Percentiles rank a stretch among this genome's conserved stretches.
Conservation (phyloP, 345 rosid species). For the Theobroma cacao region DNA sequence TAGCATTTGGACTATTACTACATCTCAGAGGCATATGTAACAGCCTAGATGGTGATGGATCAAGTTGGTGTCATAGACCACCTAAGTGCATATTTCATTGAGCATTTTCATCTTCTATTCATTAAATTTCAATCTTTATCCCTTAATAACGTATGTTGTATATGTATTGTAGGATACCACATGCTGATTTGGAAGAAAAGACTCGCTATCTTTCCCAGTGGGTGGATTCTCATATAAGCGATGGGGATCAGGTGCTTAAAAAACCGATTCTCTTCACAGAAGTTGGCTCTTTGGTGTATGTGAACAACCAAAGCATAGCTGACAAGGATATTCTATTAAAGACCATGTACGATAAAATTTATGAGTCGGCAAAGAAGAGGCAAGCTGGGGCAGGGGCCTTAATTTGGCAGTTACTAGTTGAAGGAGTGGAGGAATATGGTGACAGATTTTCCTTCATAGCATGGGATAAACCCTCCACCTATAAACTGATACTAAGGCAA, state of each 20-base stretch:
- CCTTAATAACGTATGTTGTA: background rate
- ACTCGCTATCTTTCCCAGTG: conserved; percentile 8
- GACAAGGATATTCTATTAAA: conserved; percentile 19
- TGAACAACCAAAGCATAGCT: background rate
- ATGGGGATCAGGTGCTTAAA: conserved; percentile 7
- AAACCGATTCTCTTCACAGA: conserved; percentile 14
- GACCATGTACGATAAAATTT: conserved; percentile 7
- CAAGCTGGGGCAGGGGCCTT: conserved; percentile 19
- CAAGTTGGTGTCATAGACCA: background rate
- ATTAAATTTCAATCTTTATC: background rate
- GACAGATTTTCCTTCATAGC: conserved; percentile 12
- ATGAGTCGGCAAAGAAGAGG: conserved; percentile 15
- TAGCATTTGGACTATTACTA: background rate
- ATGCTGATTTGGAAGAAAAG: conserved; percentile 10
- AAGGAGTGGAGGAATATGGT: background rate
- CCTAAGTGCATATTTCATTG: background rate
- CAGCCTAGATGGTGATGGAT: background rate
- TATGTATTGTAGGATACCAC: conserved; percentile 12
- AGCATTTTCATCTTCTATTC: background rate
- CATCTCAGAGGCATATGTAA: background rate
- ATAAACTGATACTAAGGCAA: conserved; percentile 24
- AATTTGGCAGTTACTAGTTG: conserved; percentile 17
- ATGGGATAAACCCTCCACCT: conserved; percentile 28
- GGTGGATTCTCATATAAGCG: conserved; percentile 18
- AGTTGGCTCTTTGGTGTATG: conserved; percentile 10